Base-by-base conservation (phyloP, 352 stramenopile genomes). In the Phytopythium sindhum region DNA sequence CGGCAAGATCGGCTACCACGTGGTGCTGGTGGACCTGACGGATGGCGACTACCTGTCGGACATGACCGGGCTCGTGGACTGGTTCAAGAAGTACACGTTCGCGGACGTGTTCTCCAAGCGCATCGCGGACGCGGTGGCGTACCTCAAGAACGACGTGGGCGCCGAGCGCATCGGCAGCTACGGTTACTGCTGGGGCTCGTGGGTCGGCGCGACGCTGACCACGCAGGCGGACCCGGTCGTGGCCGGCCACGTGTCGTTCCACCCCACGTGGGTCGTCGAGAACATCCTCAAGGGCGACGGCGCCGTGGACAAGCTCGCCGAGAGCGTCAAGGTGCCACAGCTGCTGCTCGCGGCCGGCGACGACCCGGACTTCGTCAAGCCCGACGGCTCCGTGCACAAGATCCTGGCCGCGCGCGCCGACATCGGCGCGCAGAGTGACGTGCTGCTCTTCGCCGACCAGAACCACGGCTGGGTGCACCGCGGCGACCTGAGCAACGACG, bases 401-500 rank as follows among this genome's bases (percentile, higher is more conserved):
- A 91, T 91, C 65, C 64, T 94, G 41, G 75, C 74, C 64, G 67
- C 69, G 26, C 78, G 78, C 53, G 68, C 70, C 1, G 78, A 87
- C 55, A 84, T 87, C 48, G 75, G 71, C 23, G 54, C 75, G 14
- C 65, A 82, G 57, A 89, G 80, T 44, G 74, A 88, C 28, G 81
- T 88, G 63, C 60, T 88, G 57, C 70, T 89, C 31, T 96, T 92
- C 61, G 67, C 81, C 14, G 70, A 86, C 61, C 67, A 87, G 76
- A 81, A 86, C 23, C 87, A 96, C 71, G 87, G 87, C 42, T 96
- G 85, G 85, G 84, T 94, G 62, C 79, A 93, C 70, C 87, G 87
- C 63, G 84, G 85, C 57, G 87, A 96, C 75, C 74, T 92, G 54
- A 57, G 75, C 61, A 78, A 94, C 67, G 67, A 76, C 7, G 78